These are phyloP conservation scores for Orbilia javanica DNA, from an alignment of 2,329 filamentous ascomycete species.

Conservation along the genomic window DNA sequence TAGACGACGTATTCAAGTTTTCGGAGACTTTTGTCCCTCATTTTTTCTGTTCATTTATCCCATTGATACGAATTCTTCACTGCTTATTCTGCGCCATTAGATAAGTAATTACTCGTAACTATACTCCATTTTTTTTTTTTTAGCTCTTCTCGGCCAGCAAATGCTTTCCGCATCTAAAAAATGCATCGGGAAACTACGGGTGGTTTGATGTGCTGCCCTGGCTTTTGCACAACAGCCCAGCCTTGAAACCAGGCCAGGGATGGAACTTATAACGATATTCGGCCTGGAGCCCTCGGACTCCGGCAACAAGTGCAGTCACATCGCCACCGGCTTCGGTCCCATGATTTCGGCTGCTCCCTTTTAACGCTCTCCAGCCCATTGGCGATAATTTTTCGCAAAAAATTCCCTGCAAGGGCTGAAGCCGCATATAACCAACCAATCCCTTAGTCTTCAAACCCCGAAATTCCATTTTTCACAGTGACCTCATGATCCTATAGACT, in stretches of 20 bases:
- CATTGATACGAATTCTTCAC: too few relatives aligned
- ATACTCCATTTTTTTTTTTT: neutral
- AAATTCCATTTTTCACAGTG: neutral
- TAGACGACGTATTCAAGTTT: slow-evolving; percentile 18
- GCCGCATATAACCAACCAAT: slow-evolving; percentile 14
- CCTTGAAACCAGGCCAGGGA: slow-evolving; percentile 11
- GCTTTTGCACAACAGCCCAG: slow-evolving; percentile 3
- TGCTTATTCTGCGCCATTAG: neutral
- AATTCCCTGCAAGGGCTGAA: slow-evolving; percentile 1
- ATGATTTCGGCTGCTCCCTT: neutral
- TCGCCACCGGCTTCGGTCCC: neutral
- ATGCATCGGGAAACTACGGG: slow-evolving; percentile 28
- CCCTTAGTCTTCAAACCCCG: neutral
- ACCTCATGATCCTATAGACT: neutral
- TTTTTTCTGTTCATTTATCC: neutral
- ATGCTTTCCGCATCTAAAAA: slow-evolving; percentile 20
- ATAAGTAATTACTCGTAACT: neutral
- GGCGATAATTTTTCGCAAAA: slow-evolving; percentile 23
- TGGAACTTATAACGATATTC: slow-evolving; percentile 12
- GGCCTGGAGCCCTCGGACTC: slow-evolving; percentile 30
- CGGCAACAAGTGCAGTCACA: slow-evolving; percentile 17
- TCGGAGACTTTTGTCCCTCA: slow-evolving; percentile 40
- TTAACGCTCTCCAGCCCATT: neutral
- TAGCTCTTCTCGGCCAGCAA: neutral
- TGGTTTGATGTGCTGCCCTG: slow-evolving; percentile 1